A percentile compares a stretch with the other conserved stretches of the same genome.
These are phyloP conservation scores for Coleophoma crateriformis DNA, from an alignment of 2,329 filamentous ascomycete species.

Conservation along the genomic window DNA sequence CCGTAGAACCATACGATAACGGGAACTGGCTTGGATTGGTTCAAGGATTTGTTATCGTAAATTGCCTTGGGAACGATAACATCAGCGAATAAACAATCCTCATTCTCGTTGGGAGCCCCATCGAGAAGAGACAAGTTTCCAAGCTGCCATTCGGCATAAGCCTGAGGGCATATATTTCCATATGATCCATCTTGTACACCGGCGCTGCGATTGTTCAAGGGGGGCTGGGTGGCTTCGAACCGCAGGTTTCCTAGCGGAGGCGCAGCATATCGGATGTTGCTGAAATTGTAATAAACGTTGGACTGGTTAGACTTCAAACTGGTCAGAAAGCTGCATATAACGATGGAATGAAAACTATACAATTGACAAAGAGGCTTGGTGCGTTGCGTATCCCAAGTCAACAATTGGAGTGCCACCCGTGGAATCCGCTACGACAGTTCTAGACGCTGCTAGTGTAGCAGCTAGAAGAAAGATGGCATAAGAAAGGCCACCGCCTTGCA, in stretches of 20 bases:
- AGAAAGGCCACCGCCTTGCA: too few relatives aligned
- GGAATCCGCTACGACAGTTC: slow-evolving; percentile 7
- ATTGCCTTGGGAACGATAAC: slow-evolving; percentile 33
- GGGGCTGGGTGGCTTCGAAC: slow-evolving; percentile 33
- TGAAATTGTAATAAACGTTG: slow-evolving; percentile 20
- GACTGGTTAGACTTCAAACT: slow-evolving; percentile 15
- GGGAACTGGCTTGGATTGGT: slow-evolving; percentile 20
- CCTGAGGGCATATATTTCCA: slow-evolving; percentile 28
- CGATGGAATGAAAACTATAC: slow-evolving; percentile 6
- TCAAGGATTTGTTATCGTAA: slow-evolving; percentile 10
- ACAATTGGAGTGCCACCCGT: slow-evolving; percentile 32
- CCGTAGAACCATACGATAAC: slow-evolving; percentile 43
- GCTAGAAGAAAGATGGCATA: too few relatives aligned
- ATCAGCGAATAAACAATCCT: slow-evolving; percentile 41
- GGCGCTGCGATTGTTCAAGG: slow-evolving; percentile 19
- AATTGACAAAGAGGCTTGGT: slow-evolving; percentile 27
- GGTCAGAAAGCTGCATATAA: slow-evolving; percentile 16
- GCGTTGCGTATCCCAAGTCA: slow-evolving; percentile 46
- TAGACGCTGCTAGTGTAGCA: too few relatives aligned
- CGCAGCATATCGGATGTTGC: slow-evolving; percentile 34
- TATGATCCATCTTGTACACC: slow-evolving; percentile 24
- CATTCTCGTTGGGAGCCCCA: slow-evolving; percentile 12
- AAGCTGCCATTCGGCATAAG: slow-evolving; percentile 3
- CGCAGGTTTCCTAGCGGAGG: slow-evolving; percentile 33
- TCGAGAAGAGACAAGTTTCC: neutral